Conservation (phyloP, 805 yeast species). For the Yarrowia hollandica region DNA sequence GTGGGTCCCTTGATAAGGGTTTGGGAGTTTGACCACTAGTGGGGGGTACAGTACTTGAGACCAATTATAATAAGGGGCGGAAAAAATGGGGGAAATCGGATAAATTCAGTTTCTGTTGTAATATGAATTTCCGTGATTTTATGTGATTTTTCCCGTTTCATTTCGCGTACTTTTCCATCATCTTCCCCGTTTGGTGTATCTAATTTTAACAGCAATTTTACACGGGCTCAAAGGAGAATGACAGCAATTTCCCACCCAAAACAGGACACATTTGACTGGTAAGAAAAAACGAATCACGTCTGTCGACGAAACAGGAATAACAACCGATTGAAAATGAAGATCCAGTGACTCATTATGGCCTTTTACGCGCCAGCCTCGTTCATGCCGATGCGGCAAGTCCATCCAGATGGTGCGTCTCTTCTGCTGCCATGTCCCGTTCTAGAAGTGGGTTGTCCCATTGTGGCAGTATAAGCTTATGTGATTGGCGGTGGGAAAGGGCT, state of each 20-base stretch:
- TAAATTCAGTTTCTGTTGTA: no score
- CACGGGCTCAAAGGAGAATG: no score
- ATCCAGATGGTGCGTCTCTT: not conserved
- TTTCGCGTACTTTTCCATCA: not conserved
- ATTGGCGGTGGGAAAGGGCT: not conserved
- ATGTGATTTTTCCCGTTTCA: not conserved
- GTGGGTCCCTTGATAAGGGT: not conserved
- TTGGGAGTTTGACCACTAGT: conserved; percentile 4
- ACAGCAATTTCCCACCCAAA: no score
- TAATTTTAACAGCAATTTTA: no score
- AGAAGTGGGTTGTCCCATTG: conserved; percentile 26
- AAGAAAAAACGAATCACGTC: no score
- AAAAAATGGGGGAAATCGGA: no score
- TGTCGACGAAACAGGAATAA: no score
- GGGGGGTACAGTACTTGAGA: no score
- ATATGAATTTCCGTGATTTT: not conserved
- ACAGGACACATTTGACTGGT: no score
- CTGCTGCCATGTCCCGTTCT: conserved; percentile 20
- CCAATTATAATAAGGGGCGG: no score
- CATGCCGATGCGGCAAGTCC: not conserved
- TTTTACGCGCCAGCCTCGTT: not conserved
- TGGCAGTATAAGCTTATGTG: conserved; percentile 19
- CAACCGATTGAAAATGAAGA: no score
- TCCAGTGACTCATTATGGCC: conserved; percentile 3
- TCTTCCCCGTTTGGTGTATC: no score